phyloP scores from a whole-genome alignment of 352 stramenopile species.

The Phytophthora lateralis region DNA sequence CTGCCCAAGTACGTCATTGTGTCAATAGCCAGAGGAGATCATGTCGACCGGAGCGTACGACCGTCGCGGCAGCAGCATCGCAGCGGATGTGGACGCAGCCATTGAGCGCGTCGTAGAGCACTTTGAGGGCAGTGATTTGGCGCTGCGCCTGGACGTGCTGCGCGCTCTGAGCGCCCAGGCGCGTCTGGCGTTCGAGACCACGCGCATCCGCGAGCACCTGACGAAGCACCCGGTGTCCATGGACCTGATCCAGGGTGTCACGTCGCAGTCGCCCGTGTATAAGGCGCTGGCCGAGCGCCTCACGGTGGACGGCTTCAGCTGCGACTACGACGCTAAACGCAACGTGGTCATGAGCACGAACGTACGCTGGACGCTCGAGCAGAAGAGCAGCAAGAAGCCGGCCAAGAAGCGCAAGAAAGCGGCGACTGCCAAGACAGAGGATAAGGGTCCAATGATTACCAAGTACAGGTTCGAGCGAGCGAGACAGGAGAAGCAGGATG shows the following conservation, averaged over 20 bases:
- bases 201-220: conserved; percentile 64
- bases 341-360: conserved; percentile 66
- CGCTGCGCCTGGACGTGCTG: conserved; percentile 71
- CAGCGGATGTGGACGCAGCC: conserved; percentile 56
- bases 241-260: conserved; percentile 61
- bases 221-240: conserved; percentile 62
- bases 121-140: conserved; percentile 73
- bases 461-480: conserved; percentile 59
- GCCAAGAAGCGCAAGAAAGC: conserved; percentile 53
- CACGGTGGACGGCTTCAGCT: conserved; percentile 60
- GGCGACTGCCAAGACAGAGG: conserved; percentile 4
- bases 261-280: conserved; percentile 51
- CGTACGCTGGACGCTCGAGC: conserved; percentile 58
- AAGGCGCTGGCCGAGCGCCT: conserved; percentile 49
- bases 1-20: conserved; percentile 27
- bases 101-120: conserved; percentile 78
- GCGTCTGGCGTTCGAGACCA: conserved; percentile 70
- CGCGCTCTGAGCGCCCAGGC: conserved; percentile 61
- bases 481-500: conserved; percentile 21
- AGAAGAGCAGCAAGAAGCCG: conserved; percentile 34
- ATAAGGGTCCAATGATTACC: conserved; percentile 40
- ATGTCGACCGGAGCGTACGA: conserved; percentile 49
- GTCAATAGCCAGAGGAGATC: conserved; percentile 3
- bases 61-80: conserved; percentile 65
- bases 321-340: conserved; percentile 64